Base-by-base conservation (phyloP, 805 yeast genomes). In the Spathaspora sp. region DNA sequence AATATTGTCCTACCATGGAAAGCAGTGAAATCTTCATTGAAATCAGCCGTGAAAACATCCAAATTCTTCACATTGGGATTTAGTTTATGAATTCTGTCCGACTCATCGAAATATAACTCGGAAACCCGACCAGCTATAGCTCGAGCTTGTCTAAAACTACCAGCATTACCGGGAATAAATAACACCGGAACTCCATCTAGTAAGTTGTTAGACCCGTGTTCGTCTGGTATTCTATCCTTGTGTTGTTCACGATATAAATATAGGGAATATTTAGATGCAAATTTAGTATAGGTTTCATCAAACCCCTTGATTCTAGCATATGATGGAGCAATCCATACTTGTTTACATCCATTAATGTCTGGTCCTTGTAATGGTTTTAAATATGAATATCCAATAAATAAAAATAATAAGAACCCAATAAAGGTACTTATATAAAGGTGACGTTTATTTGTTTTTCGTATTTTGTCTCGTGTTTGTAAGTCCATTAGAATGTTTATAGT, bases 151-250 rank as follows among this genome's bases (percentile, higher is more conserved):
- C 83, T 81, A 66, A 82, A 91, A 51, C 96, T 86, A 1, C 99
- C 99, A 0, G 99, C 99, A 64, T 96, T 94, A 0, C 99, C 99
- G 0, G 99, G 99, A 42, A 96, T 87, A 66, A 94, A 94, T 14
- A 94, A 70, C 1, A 90, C 91, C 0, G 99, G 99, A 1, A 88
- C 79, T 0, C 98, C 98, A 50, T 74, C 77, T 29, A 77, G 69
- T 14, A 53, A 48, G 52, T 68, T 57, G 54, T 66, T 6, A 23
- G 26, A n/a, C n/a, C n/a, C 26, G 3, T 23, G 53, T 61, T 62
- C 63, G 16, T 62, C 57, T 0, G 96, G 93, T 3, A 51, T 40
- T 3, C 63, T 62, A 61, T 87, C 93, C 57, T 71, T 73, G 0
- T 83, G 86, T 55, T 89, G 96, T 61, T 96, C 99, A 49, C 97